Evolutionary conservation across 192 early-diverging fungal genomes (phyloP).

Genomic region (Umbelopsis vinacea): DNA sequence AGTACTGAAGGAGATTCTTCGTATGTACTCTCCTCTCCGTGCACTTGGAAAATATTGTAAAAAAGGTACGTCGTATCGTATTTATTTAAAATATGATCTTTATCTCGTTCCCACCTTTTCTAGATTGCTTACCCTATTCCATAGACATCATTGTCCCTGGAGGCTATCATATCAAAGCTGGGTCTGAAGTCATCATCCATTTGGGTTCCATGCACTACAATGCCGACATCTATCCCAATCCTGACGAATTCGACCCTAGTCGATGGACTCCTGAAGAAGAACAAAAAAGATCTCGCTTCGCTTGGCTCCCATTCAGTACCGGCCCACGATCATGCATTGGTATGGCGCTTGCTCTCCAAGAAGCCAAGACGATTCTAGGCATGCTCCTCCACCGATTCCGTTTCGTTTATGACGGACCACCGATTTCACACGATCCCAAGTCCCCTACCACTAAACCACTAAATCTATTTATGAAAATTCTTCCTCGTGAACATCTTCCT

Average conservation of each 20-base stretch:
- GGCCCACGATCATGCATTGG: slow-evolving; percentile 62
- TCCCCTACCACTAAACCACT: slow-evolving; percentile 41
- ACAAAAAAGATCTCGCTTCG: slow-evolving; percentile 45
- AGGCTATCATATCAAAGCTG: slow-evolving; percentile 42
- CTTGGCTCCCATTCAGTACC: slow-evolving; percentile 61
- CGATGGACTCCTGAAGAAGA: slow-evolving; percentile 56
- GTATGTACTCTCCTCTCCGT: slow-evolving; percentile 55
- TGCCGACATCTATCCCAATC: slow-evolving; percentile 47
- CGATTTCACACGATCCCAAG: slow-evolving; percentile 34
- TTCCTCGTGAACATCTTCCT: slow-evolving; percentile 38
- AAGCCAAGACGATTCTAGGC: slow-evolving; percentile 58
- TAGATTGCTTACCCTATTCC: neutral
- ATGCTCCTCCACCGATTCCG: slow-evolving; percentile 51
- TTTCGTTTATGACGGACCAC: slow-evolving; percentile 38
- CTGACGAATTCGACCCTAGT: slow-evolving; percentile 58
- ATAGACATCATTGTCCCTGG: slow-evolving; percentile 50
- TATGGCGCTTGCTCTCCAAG: slow-evolving; percentile 61
- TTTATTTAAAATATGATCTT: no score
- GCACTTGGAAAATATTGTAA: slow-evolving; percentile 43
- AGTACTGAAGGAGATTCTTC: slow-evolving; percentile 62
- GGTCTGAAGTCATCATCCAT: slow-evolving; percentile 31
- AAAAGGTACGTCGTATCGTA: neutral
- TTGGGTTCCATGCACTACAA: slow-evolving; percentile 47
- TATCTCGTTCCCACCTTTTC: neutral
- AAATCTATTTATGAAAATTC: slow-evolving; percentile 37